These are phyloP conservation scores for Coniosporium tulheliwenetii DNA, from an alignment of 2,329 filamentous ascomycete species.

Conservation along the genomic window DNA sequence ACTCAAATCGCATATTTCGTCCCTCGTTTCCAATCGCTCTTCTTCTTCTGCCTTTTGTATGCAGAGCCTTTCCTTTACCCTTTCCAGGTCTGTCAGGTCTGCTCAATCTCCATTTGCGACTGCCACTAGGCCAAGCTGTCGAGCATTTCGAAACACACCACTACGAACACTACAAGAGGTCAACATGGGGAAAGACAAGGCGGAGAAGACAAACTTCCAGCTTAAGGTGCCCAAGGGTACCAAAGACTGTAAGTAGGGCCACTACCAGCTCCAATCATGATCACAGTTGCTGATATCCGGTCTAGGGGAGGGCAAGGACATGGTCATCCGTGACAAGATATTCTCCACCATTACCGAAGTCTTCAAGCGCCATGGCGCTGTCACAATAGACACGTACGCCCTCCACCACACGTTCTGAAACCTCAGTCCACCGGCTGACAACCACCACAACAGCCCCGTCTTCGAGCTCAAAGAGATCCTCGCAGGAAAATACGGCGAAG, in stretches of 20 bases:
- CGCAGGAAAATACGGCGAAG: constrained; percentile 81
- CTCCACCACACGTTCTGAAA: neutral
- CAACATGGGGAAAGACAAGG: constrained; percentile 31
- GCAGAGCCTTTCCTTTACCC: neutral
- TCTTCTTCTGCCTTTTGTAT: neutral
- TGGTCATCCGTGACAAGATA: constrained; percentile 68
- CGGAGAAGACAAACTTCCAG: constrained; percentile 34
- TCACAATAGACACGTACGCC: constrained; percentile 57
- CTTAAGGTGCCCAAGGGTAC: constrained; percentile 87
- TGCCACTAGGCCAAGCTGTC: neutral
- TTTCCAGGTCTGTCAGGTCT: neutral
- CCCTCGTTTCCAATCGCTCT: too few relatives aligned
- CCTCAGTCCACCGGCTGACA: neutral
- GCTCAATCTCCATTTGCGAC: neutral
- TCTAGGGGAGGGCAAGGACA: constrained; percentile 56
- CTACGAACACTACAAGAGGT: constrained; percentile 4
- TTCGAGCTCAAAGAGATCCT: constrained; percentile 82
- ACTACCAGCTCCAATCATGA: constrained; percentile 3
- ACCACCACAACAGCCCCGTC: constrained; percentile 33
- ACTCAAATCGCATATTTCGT: too few relatives aligned
- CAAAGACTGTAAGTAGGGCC: constrained; percentile 49
- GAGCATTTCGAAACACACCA: neutral
- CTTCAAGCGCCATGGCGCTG: constrained; percentile 71
- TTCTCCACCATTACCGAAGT: constrained; percentile 60
- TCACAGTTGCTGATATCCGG: neutral